phyloP scores from a whole-genome alignment of 768 basidiomycete genomes.

The Hericium rajendrae region DNA sequence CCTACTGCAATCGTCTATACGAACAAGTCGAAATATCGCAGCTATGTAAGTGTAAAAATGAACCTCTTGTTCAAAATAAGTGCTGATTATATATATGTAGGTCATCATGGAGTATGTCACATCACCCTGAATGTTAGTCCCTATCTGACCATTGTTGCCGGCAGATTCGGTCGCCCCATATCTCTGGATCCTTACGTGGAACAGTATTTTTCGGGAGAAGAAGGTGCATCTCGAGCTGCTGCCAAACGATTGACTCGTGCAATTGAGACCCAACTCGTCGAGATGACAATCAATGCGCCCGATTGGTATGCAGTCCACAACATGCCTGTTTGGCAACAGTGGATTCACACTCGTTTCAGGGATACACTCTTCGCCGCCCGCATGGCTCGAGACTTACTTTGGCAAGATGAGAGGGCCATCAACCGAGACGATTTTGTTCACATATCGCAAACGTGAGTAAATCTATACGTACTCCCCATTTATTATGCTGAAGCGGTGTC shows the following conservation, averaged over 20 bases:
- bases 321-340: not conserved
- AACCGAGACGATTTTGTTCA: slow-evolving; percentile 72
- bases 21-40: slow-evolving; percentile 92
- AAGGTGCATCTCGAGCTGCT: slow-evolving; percentile 63
- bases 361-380: slow-evolving; percentile 83
- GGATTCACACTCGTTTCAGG: slow-evolving; percentile 35
- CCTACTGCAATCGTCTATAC: slow-evolving; percentile 91
- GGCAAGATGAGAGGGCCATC: slow-evolving; percentile 72
- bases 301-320: slow-evolving; percentile 62
- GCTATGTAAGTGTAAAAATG: slow-evolving; percentile 48
- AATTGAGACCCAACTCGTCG: slow-evolving; percentile 62
- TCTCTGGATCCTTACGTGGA: slow-evolving; percentile 61
- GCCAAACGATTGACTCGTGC: slow-evolving; percentile 78
- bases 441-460: slow-evolving; percentile 82
- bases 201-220: slow-evolving; percentile 63
- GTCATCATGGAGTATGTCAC: slow-evolving; percentile 57
- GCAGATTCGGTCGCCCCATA: slow-evolving; percentile 79
- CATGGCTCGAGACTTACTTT: slow-evolving; percentile 91
- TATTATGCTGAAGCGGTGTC: not conserved
- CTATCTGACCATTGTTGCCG: slow-evolving; percentile 1
- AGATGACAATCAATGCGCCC: slow-evolving; percentile 81
- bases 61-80: not conserved
- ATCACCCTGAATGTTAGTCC: not conserved
- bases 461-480: slow-evolving; percentile 8
- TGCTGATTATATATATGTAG: slow-evolving; percentile 23